These are phyloP conservation scores for Megacollybia marginata DNA, from an alignment of 768 basidiomycete species.

Conservation along the genomic window DNA sequence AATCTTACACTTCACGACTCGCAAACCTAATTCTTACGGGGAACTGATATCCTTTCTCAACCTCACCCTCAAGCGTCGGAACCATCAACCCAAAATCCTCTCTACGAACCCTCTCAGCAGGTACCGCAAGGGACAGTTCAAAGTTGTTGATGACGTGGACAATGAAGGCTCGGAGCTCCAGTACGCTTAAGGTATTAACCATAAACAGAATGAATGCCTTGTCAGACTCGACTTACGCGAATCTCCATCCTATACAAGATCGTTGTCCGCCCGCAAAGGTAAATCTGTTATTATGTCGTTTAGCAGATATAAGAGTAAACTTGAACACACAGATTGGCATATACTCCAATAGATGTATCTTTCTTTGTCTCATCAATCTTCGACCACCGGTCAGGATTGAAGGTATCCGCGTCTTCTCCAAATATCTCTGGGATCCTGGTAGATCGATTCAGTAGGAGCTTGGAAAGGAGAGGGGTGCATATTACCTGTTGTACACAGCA, in stretches of 20 bases:
- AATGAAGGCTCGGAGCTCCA: conserved; percentile 37
- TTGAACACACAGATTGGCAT: conserved; percentile 14
- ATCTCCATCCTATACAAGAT: conserved; percentile 8
- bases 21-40: not conserved
- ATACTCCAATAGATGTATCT: no score
- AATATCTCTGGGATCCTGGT: conserved; percentile 21
- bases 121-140: conserved; percentile 25
- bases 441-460: not conserved
- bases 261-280: conserved; percentile 2
- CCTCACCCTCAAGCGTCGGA: not conserved
- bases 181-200: conserved; percentile 17
- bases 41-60: conserved; percentile 1
- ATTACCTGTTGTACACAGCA: conserved; percentile 29
- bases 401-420: conserved; percentile 28
- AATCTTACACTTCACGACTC: not conserved
- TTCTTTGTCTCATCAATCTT: conserved; percentile 19
- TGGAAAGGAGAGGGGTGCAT: conserved; percentile 8
- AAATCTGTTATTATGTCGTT: conserved; percentile 1
- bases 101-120: not conserved
- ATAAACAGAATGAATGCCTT: not conserved
- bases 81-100: not conserved
- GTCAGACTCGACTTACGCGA: conserved; percentile 12
- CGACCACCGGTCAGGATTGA: conserved; percentile 31
- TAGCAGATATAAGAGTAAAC: not conserved
- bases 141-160: conserved; percentile 31